phyloP scores from a whole-genome alignment of 768 basidiomycete genomes.

The Psilocybe cyanescens region DNA sequence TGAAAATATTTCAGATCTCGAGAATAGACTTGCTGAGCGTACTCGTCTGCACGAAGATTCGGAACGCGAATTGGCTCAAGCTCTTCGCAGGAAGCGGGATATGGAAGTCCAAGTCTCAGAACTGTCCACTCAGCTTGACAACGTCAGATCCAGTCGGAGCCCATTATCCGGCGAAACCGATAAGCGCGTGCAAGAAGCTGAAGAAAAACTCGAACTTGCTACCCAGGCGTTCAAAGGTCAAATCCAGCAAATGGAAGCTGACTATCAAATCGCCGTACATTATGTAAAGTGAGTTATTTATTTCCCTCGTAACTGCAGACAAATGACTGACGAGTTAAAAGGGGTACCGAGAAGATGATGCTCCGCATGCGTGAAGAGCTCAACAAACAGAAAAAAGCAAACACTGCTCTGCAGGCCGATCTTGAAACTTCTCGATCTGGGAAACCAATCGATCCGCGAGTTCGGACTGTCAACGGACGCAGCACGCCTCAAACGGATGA shows the following conservation, averaged over 20 bases:
- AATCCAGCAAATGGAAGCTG: slow-evolving; percentile 89
- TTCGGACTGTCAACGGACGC: slow-evolving; percentile 68
- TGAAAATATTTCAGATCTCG: slow-evolving; percentile 67
- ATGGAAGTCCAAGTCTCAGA: slow-evolving; percentile 70
- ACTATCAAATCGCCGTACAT: slow-evolving; percentile 95
- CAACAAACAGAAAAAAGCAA: slow-evolving; percentile 85
- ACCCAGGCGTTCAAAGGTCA: slow-evolving; percentile 79
- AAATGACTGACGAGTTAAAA: slow-evolving; percentile 33
- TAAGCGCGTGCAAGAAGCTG: slow-evolving; percentile 61
- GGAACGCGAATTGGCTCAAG: slow-evolving; percentile 74
- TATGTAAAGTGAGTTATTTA: slow-evolving; percentile 84
- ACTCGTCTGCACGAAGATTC: slow-evolving; percentile 72
- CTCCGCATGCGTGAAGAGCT: slow-evolving; percentile 95
- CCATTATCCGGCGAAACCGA: slow-evolving; percentile 43
- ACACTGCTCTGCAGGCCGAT: slow-evolving; percentile 82
- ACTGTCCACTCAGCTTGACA: slow-evolving; percentile 70
- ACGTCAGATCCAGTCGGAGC: slow-evolving; percentile 61
- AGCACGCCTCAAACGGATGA: slow-evolving; percentile 82
- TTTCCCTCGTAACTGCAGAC: slow-evolving; percentile 14
- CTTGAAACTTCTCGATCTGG: slow-evolving; percentile 72
- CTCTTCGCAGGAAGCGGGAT: slow-evolving; percentile 70
- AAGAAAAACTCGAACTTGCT: slow-evolving; percentile 78
- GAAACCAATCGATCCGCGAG: slow-evolving; percentile 50
- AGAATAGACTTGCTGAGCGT: slow-evolving; percentile 75
- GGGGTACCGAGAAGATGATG: slow-evolving; percentile 98